These are phyloP conservation scores for Cucumis melo DNA, from an alignment of 306 rosid species.

Conservation along the genomic window DNA sequence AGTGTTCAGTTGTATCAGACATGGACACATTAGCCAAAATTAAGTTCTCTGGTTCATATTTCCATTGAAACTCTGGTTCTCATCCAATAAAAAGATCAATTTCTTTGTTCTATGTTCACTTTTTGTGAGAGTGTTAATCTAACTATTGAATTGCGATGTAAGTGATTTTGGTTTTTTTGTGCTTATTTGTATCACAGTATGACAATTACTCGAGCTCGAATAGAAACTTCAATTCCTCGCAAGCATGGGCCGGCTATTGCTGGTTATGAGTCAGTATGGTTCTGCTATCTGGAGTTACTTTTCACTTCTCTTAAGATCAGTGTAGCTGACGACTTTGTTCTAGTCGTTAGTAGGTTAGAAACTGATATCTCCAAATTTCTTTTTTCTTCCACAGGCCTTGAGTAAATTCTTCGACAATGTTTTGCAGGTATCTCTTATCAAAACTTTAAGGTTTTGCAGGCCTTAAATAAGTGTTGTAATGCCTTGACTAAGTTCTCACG, in stretches of 20 bases:
- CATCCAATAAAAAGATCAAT: background rate
- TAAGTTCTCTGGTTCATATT: background rate
- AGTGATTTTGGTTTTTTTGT: background rate
- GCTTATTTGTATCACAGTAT: conserved; percentile 35
- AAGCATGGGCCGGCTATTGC: conserved; percentile 94
- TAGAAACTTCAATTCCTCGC: conserved; percentile 94
- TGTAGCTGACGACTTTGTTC: background rate
- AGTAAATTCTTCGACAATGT: conserved; percentile 84
- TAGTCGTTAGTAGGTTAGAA: background rate
- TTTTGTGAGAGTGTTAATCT: background rate
- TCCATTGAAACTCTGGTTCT: background rate
- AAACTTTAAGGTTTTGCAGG: background rate
- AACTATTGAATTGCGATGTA: background rate
- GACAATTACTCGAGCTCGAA: conserved; percentile 77
- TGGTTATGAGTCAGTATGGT: conserved; percentile 80
- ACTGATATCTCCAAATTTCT: background rate
- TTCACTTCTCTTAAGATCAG: background rate
- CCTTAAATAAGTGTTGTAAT: background rate
- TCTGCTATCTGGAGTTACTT: conserved; percentile 4
- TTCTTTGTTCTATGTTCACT: background rate
- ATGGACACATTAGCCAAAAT: background rate
- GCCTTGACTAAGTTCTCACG: background rate
- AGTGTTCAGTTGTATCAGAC: background rate
- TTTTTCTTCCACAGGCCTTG: conserved; percentile 57
- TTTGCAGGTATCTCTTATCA: conserved; percentile 40